Conservation (phyloP, 192 early-diverging fungal genomes). For the Podila epigama region DNA sequence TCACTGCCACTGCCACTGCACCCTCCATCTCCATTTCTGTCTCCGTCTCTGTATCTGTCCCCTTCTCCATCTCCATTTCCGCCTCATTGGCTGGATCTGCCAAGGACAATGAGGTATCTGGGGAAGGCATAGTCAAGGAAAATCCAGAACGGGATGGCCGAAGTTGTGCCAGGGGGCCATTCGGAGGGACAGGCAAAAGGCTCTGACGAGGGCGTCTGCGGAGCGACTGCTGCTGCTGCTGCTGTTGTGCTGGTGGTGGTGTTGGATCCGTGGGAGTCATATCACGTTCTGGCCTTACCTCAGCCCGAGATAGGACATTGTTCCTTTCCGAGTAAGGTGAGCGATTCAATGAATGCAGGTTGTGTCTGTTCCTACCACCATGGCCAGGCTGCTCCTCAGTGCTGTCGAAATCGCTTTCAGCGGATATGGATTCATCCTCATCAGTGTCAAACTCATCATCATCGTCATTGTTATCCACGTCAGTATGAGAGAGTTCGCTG, state of each 20-base stretch:
- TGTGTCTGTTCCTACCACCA: background rate
- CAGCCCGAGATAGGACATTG: no score
- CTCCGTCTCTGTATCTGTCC: no score
- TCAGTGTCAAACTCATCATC: background rate
- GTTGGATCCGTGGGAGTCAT: no score
- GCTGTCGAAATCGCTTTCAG: conserved; percentile 1
- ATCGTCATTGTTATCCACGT: conserved; percentile 3
- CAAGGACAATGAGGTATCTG: background rate
- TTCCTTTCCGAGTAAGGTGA: no score
- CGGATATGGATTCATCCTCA: conserved; percentile 18
- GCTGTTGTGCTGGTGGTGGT: background rate
- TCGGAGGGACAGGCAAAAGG: background rate
- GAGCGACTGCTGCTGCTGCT: background rate
- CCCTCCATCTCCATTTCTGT: no score
- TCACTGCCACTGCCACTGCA: no score
- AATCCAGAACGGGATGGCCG: background rate
- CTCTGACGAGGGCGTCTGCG: background rate
- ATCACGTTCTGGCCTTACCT: no score
- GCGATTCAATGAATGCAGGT: background rate
- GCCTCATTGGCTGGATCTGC: no score
- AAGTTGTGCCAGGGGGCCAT: background rate
- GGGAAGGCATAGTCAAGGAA: background rate
- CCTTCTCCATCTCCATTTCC: no score
- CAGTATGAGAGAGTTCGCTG: background rate
- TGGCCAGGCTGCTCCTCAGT: conserved; percentile 1